Conservation (phyloP, 139 green algal genomes). For the Coelastrella sp. region DNA sequence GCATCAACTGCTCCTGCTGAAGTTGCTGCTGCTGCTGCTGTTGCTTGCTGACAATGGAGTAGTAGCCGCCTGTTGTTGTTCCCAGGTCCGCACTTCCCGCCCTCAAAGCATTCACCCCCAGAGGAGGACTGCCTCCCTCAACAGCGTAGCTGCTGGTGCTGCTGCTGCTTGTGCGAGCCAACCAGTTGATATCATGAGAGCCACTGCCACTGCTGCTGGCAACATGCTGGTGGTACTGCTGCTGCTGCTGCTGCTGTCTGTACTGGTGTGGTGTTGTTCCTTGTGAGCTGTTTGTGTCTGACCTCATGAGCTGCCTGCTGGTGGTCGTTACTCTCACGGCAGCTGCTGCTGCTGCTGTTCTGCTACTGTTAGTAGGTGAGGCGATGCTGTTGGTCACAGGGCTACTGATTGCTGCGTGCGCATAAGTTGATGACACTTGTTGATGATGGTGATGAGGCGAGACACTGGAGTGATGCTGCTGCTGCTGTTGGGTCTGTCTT, state of each 20-base stretch:
- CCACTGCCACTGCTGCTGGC: neutral
- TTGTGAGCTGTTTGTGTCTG: no score
- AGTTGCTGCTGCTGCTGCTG: slow-evolving; percentile 40
- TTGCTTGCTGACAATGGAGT: neutral
- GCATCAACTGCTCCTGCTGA: neutral
- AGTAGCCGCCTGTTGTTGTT: slow-evolving; percentile 39
- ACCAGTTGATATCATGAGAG: no score
- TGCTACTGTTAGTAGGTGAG: no score
- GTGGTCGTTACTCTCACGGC: no score
- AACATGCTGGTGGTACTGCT: neutral
- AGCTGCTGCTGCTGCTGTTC: neutral
- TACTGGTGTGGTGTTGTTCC: no score
- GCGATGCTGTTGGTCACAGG: no score
- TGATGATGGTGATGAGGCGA: slow-evolving; percentile 17
- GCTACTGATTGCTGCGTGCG: no score
- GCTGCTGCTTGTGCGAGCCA: slow-evolving; percentile 4
- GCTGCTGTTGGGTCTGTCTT: neutral
- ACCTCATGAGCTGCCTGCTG: neutral
- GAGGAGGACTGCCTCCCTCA: slow-evolving; percentile 11
- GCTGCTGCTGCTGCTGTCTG: slow-evolving; percentile 31
- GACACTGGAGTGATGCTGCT: slow-evolving; percentile 6
- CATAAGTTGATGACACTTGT: no score
- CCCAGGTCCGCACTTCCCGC: neutral
- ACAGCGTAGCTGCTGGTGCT: neutral
- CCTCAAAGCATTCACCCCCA: neutral